Percentiles rank a stretch among this genome's conserved stretches.
Evolutionary conservation across 805 yeast species (phyloP).

Genomic region (Grigorovia humatica): DNA sequence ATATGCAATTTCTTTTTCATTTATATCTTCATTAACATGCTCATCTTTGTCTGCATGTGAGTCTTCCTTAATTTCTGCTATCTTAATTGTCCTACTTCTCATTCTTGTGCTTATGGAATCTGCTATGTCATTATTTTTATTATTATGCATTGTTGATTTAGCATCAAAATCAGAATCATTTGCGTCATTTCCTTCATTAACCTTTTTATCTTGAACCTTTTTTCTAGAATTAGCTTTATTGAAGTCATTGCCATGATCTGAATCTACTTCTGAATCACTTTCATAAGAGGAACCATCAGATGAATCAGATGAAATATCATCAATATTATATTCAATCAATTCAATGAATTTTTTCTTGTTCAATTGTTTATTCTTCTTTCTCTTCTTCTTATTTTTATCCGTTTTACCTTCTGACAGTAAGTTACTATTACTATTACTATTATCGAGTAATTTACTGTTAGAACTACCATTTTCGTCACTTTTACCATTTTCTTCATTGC

Average conservation of each 20-base stretch:
- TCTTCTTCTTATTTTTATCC: neutral
- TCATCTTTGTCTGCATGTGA: conserved; percentile 4
- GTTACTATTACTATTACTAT: neutral
- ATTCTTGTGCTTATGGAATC: neutral
- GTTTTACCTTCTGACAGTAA: conserved; percentile 2
- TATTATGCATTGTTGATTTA: neutral
- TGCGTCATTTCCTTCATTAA: neutral
- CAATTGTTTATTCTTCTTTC: conserved; percentile 2
- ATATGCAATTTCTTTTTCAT: conserved; percentile 9
- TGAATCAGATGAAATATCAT: conserved; percentile 2
- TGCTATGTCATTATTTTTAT: neutral
- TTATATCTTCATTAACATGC: conserved; percentile 3
- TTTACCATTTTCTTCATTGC: conserved; percentile 3
- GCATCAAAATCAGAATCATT: neutral
- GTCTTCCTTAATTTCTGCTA: neutral
- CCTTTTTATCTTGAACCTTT: neutral
- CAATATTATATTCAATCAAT: conserved; percentile 3
- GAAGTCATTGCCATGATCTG: neutral
- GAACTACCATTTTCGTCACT: neutral
- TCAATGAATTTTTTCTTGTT: conserved; percentile 4
- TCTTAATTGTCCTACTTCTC: conserved; percentile 8
- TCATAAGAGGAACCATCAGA: conserved; percentile 5
- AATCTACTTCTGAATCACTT: neutral
- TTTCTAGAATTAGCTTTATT: too few relatives aligned
- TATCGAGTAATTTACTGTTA: conserved; percentile 2